phyloP scores from a whole-genome alignment of 768 basidiomycete species.

The Inosperma sp. region DNA sequence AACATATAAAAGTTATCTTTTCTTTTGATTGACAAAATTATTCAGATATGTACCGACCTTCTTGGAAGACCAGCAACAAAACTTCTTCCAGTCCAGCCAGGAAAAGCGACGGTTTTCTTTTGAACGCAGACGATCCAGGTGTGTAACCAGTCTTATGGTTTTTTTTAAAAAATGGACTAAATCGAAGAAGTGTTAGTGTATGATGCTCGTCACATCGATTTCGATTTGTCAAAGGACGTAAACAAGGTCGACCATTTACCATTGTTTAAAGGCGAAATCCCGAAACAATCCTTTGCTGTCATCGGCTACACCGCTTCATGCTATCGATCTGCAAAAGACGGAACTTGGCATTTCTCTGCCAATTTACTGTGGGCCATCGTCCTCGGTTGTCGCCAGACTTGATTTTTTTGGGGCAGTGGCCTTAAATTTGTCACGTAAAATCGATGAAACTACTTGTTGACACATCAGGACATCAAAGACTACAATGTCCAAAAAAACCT shows the following conservation, averaged over 20 bases:
- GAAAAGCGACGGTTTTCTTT: background rate
- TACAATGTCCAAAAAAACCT: no score
- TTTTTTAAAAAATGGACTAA: no score
- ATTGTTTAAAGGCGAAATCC: constrained; percentile 3
- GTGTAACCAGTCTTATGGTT: background rate
- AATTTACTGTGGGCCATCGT: constrained; percentile 9
- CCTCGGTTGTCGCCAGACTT: no score
- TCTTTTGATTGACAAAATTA: no score
- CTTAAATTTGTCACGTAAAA: no score
- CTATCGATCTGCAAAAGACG: background rate
- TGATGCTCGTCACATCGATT: background rate
- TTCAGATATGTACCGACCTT: background rate
- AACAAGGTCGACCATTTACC: background rate
- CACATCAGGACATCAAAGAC: no score
- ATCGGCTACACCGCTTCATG: constrained; percentile 3
- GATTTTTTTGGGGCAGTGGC: no score
- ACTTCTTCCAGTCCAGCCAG: background rate
- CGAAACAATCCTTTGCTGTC: constrained; percentile 3
- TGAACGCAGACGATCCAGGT: background rate
- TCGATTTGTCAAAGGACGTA: constrained; percentile 1
- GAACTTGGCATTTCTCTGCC: background rate
- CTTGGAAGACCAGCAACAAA: background rate
- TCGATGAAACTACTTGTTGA: no score
- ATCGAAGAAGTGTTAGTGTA: constrained; percentile 9
- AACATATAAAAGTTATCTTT: no score